Percentiles rank a stretch among this genome's conserved stretches.
phyloP scores from a whole-genome alignment of 2,329 filamentous ascomycete species.

The Penicillium sumatraense region DNA sequence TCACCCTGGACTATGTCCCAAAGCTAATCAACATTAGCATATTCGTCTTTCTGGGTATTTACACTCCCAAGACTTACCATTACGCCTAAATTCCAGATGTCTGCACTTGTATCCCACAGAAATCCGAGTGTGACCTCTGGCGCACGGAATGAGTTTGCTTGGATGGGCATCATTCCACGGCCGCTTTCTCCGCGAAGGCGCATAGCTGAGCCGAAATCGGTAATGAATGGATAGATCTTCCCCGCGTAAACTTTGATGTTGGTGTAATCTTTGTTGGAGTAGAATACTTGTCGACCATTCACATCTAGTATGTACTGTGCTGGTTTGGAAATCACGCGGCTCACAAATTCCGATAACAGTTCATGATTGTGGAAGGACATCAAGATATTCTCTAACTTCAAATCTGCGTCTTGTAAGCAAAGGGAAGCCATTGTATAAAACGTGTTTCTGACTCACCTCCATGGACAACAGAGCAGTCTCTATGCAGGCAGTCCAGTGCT shows the following conservation, averaged over 20 bases:
- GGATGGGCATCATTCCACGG: conserved; percentile 44
- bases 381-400: conserved; percentile 49
- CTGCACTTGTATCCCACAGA: conserved; percentile 38
- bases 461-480: conserved; percentile 45
- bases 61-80: conserved; percentile 24
- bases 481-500: conserved; percentile 48
- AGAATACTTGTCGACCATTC: conserved; percentile 34
- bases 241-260: conserved; percentile 3
- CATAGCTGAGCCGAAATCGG: conserved; percentile 37
- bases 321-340: conserved; percentile 22
- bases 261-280: conserved; percentile 34
- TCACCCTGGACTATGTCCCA: conserved; percentile 40
- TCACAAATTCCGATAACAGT: conserved; percentile 21
- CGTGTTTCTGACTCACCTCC: conserved; percentile 42
- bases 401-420: conserved; percentile 28
- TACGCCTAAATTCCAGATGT: conserved; percentile 45
- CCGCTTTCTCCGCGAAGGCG: conserved; percentile 6
- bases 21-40: background rate
- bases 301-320: conserved; percentile 29
- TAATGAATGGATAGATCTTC: conserved; percentile 28
- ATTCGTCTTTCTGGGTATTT: background rate
- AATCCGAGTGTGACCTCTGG: conserved; percentile 41
- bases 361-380: conserved; percentile 33
- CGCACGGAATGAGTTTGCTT: conserved; percentile 43
- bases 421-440: background rate